These are phyloP conservation scores for Cucurbita argyrosperma DNA, from an alignment of 306 rosid species.

Conservation along the genomic window DNA sequence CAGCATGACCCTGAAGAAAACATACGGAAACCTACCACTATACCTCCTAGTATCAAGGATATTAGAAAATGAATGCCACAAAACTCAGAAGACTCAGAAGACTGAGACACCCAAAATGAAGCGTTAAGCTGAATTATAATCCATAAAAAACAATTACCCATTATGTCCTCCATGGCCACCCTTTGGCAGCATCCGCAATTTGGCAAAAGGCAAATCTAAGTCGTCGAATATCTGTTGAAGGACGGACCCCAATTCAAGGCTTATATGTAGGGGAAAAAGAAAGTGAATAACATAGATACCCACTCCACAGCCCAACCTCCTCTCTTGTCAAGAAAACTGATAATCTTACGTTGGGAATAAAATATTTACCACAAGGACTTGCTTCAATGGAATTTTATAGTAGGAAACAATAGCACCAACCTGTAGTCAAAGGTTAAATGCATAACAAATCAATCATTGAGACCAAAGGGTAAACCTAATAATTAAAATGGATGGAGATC, in stretches of 20 bases:
- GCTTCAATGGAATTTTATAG: conserved; percentile 84
- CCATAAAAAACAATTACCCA: conserved; percentile 38
- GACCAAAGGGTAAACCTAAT: conserved; percentile 5
- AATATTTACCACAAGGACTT: conserved; percentile 65
- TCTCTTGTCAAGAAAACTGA: not conserved
- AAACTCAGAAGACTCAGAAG: not conserved
- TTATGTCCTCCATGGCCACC: conserved; percentile 99
- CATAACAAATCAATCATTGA: conserved; percentile 15
- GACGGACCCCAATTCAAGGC: conserved; percentile 7
- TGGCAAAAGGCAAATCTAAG: conserved; percentile 83
- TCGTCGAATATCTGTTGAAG: conserved; percentile 66
- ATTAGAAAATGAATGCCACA: not conserved
- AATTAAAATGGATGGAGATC: conserved; percentile 7
- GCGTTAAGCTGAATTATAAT: not conserved
- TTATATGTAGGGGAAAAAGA: not conserved
- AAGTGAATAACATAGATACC: not conserved
- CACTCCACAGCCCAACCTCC: not conserved
- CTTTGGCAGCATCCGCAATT: conserved; percentile 75
- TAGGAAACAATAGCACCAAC: conserved; percentile 79
- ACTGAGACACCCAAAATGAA: not conserved
- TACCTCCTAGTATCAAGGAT: not conserved
- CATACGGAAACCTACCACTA: not conserved
- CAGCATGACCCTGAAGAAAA: not conserved
- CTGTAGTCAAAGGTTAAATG: conserved; percentile 28
- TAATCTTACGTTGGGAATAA: not conserved